A percentile compares a stretch with the other conserved stretches of the same genome.
Evolutionary conservation across 768 basidiomycete species (phyloP).

Genomic region (Aureoboletus auriporus): DNA sequence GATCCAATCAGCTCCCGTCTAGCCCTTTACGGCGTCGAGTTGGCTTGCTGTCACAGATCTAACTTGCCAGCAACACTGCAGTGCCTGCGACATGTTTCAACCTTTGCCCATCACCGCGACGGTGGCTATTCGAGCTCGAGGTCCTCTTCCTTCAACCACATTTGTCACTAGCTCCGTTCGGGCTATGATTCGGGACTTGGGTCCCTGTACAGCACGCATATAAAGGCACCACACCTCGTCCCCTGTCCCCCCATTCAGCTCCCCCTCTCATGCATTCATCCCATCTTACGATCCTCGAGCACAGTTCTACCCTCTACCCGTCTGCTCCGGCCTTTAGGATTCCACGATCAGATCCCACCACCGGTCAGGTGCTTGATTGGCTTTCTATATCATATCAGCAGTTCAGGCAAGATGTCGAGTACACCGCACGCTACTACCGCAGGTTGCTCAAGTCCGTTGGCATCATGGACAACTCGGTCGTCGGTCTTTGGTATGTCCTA

Average conservation of each 20-base stretch:
- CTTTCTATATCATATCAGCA: conserved; percentile 56
- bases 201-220: conserved; percentile 27
- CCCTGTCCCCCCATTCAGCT: conserved; percentile 5
- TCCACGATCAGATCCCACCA: conserved; percentile 44
- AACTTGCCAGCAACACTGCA: conserved; percentile 22
- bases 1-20: conserved; percentile 13
- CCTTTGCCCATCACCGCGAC: conserved; percentile 30
- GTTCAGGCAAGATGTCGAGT: conserved; percentile 64
- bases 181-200: conserved; percentile 16
- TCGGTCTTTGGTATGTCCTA: conserved; percentile 66
- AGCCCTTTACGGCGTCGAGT: conserved; percentile 24
- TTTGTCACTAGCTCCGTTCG: conserved; percentile 31
- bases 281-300: conserved; percentile 63
- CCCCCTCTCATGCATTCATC: conserved; percentile 32
- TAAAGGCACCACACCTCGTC: conserved; percentile 19
- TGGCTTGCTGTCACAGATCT: conserved; percentile 27
- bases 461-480: conserved; percentile 52
- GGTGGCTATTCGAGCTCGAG: conserved; percentile 30
- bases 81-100: conserved; percentile 36
- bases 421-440: conserved; percentile 62
- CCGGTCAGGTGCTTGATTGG: conserved; percentile 50
- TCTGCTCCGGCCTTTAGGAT: conserved; percentile 56
- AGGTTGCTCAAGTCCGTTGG: conserved; percentile 41
- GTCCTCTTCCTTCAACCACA: conserved; percentile 22
- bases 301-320: conserved; percentile 47